These are phyloP conservation scores for Verticillium tricorpus DNA, from an alignment of 2,329 filamentous ascomycete genomes.

Conservation along the genomic window DNA sequence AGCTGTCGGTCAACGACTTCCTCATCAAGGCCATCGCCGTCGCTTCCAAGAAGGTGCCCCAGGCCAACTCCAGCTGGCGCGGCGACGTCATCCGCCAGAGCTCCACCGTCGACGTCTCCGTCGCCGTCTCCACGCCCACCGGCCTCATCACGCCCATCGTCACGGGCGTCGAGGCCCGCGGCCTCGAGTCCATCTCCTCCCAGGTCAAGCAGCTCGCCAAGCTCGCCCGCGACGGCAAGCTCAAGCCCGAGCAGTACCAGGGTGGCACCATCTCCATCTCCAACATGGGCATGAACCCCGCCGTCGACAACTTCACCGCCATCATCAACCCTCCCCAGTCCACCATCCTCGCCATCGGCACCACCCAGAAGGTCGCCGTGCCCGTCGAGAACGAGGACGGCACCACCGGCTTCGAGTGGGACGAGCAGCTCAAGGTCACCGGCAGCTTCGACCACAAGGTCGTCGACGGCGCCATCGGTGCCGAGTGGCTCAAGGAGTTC, in stretches of 20 bases:
- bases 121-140: constrained; percentile 87
- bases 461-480: constrained; percentile 91
- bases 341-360: constrained; percentile 90
- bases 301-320: constrained; percentile 94
- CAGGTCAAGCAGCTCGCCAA: constrained; percentile 96
- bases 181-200: constrained; percentile 81
- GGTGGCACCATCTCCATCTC: constrained; percentile 98
- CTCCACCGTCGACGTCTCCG: constrained; percentile 89
- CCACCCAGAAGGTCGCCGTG: constrained; percentile 90
- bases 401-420: constrained; percentile 72
- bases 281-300: constrained; percentile 99
- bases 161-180: constrained; percentile 79
- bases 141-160: constrained; percentile 98
- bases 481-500: constrained; percentile 92
- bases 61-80: constrained; percentile 94
- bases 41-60: constrained; percentile 88
- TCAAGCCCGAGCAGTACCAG: constrained; percentile 99
- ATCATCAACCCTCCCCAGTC: constrained; percentile 99
- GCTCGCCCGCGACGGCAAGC: constrained; percentile 92
- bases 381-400: constrained; percentile 83
- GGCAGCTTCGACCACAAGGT: constrained; percentile 99
- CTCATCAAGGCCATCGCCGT: constrained; percentile 91
- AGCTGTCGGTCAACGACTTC: constrained; percentile 99
- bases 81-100: constrained; percentile 88
- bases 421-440: constrained; percentile 94